Base-by-base conservation (phyloP, 345 rosid genomes). In the Citrus trifoliata region DNA sequence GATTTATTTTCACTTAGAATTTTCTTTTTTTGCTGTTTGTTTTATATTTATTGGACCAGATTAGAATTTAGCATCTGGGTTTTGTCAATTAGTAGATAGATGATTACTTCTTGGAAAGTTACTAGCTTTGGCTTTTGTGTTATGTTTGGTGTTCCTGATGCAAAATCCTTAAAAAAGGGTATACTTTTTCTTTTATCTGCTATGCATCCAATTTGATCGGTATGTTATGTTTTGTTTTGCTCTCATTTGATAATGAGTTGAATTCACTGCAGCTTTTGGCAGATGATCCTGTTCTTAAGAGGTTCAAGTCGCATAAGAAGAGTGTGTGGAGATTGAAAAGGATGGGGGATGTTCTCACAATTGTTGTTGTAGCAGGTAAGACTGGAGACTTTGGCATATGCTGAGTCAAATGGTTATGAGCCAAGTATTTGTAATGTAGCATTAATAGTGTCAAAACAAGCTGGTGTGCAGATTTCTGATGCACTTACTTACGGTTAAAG, bases 321-420 rank as follows among this genome's bases (percentile, higher is more conserved):
- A 48, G 90, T 19, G 98, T 91, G 16, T 71, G 78, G 74, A 64
- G 22, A 12, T 40, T 93, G 83, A 94, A 92, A 75, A 91, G 87
- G 76, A 30, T 94, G 22, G 95, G 95, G 67, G 97, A 94, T 88
- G 89, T 90, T 78, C 98, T 97, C 68, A 97, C 95, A 0, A n/a
- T 90, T 75, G 90, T 87, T 24, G 93, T 92, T 62, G 90, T 94
- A 77, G 98, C 98, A 86, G 98, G 98, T 75, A 64, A 30, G 78
- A 73, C 48, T 67, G 51, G 25, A 69, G 13, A 38, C 18, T 79
- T 46, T 84, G 62, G 22, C 60, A 27, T 73, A 48, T 16, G 51
- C 40, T 13, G 25, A 35, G 22, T 53, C 5, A 19, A 63, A 27
- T 75, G 66, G 25, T 25, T 40, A 24, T 21, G 55, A 40, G 48